Conservation (phyloP, 2,329 filamentous ascomycete species). For the Pestalotiopsis sp. region DNA sequence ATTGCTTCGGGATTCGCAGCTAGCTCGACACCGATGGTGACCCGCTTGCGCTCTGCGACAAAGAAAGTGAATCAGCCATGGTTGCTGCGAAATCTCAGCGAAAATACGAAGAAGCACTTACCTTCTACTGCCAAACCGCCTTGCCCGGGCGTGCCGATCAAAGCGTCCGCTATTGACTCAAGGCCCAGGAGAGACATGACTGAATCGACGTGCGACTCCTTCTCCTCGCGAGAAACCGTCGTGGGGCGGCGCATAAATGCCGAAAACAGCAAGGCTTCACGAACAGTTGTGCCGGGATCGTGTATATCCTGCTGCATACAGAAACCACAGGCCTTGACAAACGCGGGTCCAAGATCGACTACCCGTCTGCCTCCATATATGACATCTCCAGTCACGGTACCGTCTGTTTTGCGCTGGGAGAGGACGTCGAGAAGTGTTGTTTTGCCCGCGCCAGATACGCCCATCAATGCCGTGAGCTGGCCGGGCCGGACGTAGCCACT, state of each 20-base stretch:
- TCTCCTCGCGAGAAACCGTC: slow-evolving; percentile 59
- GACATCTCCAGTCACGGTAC: slow-evolving; percentile 86
- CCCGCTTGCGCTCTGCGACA: slow-evolving; percentile 48
- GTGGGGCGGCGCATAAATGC: slow-evolving; percentile 66
- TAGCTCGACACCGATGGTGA: slow-evolving; percentile 76
- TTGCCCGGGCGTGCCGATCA: slow-evolving; percentile 57
- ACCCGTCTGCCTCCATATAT: slow-evolving; percentile 55
- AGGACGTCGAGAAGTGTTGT: slow-evolving; percentile 87
- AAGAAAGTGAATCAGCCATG: slow-evolving; percentile 64
- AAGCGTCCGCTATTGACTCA: slow-evolving; percentile 66
- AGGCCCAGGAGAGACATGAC: slow-evolving; percentile 71
- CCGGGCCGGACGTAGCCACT: slow-evolving; percentile 95
- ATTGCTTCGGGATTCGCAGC: slow-evolving; percentile 72
- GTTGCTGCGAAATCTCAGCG: slow-evolving; percentile 44
- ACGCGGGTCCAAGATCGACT: slow-evolving; percentile 66
- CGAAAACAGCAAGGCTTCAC: slow-evolving; percentile 46
- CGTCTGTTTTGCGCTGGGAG: slow-evolving; percentile 79
- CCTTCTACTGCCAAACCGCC: slow-evolving; percentile 33
- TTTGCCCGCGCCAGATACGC: slow-evolving; percentile 87
- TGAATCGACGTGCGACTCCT: slow-evolving; percentile 67
- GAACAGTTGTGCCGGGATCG: slow-evolving; percentile 38
- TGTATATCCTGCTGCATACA: slow-evolving; percentile 94
- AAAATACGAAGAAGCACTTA: neutral
- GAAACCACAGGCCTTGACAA: slow-evolving; percentile 90
- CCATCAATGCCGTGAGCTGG: slow-evolving; percentile 87